phyloP scores from a whole-genome alignment of 1,139 yeast genomes.

The Debaryomyces coudertii region DNA sequence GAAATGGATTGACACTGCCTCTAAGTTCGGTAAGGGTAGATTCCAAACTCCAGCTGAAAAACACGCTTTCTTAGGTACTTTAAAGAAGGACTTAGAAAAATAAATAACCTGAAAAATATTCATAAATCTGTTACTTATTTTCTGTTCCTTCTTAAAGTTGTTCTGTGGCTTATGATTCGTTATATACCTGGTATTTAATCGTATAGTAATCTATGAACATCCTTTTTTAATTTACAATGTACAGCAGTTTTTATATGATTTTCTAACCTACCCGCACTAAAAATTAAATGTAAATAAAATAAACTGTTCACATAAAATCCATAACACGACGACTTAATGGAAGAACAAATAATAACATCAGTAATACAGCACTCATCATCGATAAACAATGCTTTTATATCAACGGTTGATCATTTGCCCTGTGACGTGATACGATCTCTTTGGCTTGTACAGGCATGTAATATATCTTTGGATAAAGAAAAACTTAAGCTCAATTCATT shows the following conservation, averaged over 20 bases:
- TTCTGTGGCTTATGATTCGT: neutral
- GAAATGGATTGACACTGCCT: slow-evolving; percentile 99
- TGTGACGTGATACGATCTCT: slow-evolving; percentile 49
- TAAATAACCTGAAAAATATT: slow-evolving; percentile 16
- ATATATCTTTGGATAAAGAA: slow-evolving; percentile 31
- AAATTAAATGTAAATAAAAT: neutral
- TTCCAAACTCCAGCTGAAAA: slow-evolving; percentile 99
- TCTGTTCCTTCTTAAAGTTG: slow-evolving; percentile 3
- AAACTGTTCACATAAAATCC: neutral
- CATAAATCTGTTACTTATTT: neutral
- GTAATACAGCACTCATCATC: slow-evolving; percentile 29
- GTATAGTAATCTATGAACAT: slow-evolving; percentile 5
- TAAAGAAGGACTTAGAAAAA: slow-evolving; percentile 82
- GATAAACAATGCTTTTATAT: slow-evolving; percentile 42
- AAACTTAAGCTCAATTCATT: slow-evolving; percentile 23
- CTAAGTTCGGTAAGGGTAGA: slow-evolving; percentile 99
- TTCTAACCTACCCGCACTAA: too few relatives aligned
- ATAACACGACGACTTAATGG: slow-evolving; percentile 1
- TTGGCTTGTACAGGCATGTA: slow-evolving; percentile 49
- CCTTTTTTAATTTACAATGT: neutral
- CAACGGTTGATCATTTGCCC: slow-evolving; percentile 51
- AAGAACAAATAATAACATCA: slow-evolving; percentile 15
- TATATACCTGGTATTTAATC: slow-evolving; percentile 3
- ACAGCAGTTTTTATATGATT: neutral
- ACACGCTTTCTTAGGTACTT: slow-evolving; percentile 99